Percentiles rank a stretch among this genome's conserved stretches.
These are phyloP conservation scores for Ceriops zippeliana DNA, from an alignment of 345 rosid species.

Conservation along the genomic window DNA sequence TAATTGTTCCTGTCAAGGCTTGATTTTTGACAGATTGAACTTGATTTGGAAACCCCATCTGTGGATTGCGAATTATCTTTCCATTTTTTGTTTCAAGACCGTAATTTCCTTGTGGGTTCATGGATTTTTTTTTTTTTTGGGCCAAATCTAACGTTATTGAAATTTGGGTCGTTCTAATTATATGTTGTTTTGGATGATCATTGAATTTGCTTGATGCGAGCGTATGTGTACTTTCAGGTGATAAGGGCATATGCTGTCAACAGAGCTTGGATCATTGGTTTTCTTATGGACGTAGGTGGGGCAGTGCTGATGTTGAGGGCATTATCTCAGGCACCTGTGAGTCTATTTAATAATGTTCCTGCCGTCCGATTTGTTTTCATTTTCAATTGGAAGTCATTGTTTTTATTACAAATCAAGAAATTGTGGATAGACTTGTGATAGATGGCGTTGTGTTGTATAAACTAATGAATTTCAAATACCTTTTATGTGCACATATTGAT, in stretches of 20 bases:
- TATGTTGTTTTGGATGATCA: background rate
- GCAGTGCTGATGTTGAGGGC: conserved; percentile 92
- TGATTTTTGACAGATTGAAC: too few relatives aligned
- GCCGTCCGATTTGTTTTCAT: background rate
- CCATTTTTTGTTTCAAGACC: background rate
- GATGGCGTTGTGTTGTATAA: too few relatives aligned
- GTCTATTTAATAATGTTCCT: conserved; percentile 18
- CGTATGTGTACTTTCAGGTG: conserved; percentile 42
- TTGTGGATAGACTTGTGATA: background rate
- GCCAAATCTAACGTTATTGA: background rate
- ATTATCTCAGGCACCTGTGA: conserved; percentile 86
- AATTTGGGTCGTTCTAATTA: background rate
- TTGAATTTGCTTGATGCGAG: background rate
- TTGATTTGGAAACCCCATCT: background rate
- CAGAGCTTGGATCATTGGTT: conserved; percentile 75
- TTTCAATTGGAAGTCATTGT: background rate
- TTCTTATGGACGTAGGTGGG: conserved; percentile 87
- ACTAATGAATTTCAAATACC: too few relatives aligned
- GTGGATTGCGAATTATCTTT: background rate
- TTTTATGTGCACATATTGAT: too few relatives aligned
- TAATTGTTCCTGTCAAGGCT: too few relatives aligned
- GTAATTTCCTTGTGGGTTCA: background rate
- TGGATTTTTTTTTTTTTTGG: background rate
- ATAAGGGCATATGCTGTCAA: conserved; percentile 75
- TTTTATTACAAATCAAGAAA: background rate